Conservation (phyloP, 2,329 filamentous ascomycete species). For the Monosporascus cannonballus region DNA sequence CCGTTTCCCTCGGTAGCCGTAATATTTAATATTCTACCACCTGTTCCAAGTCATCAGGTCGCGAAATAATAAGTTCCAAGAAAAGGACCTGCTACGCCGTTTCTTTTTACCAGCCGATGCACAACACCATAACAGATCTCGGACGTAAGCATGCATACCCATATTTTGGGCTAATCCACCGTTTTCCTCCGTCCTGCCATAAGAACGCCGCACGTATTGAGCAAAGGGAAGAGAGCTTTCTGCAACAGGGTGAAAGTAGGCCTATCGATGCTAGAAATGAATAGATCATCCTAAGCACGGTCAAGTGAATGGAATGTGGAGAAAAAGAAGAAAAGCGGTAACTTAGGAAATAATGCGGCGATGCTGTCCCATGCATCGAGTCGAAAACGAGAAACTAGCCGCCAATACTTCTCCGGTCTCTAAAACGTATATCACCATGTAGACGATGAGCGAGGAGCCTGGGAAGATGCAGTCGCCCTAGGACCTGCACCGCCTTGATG, state of each 20-base stretch:
- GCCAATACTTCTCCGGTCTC: background rate
- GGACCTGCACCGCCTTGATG: slow-evolving; percentile 3
- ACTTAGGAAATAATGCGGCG: too few species aligned
- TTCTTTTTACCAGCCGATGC: background rate
- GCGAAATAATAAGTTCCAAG: background rate
- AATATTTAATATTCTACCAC: too few species aligned
- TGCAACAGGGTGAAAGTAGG: background rate
- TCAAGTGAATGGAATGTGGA: background rate
- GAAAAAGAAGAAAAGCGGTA: background rate
- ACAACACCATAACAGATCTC: background rate
- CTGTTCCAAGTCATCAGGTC: background rate
- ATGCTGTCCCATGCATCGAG: background rate
- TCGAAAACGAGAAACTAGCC: background rate
- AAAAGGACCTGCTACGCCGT: background rate
- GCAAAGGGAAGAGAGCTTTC: background rate
- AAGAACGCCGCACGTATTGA: background rate
- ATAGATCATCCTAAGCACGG: background rate
- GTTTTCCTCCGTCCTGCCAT: background rate
- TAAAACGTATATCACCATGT: background rate
- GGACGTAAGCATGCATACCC: background rate
- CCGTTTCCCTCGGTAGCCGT: background rate
- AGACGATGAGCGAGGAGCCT: background rate
- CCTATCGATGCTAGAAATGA: background rate
- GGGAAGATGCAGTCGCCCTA: background rate
- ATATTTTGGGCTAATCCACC: background rate